Percentiles rank a stretch among this genome's conserved stretches.
These are phyloP conservation scores for Aureobasidium lini DNA, from an alignment of 2,329 filamentous ascomycete genomes.

Conservation along the genomic window DNA sequence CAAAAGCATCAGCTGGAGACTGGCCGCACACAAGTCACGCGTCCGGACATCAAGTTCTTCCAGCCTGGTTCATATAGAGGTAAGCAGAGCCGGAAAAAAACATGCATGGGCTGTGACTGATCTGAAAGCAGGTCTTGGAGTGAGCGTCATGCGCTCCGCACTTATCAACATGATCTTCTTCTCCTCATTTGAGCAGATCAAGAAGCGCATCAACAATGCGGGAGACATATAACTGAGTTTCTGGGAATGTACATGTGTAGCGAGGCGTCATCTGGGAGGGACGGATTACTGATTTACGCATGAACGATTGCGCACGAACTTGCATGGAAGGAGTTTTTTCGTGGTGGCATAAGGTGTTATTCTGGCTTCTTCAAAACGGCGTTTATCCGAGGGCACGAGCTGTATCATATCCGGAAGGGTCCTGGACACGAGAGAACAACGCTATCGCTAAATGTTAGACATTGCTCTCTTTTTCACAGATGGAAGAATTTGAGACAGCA, in stretches of 20 bases:
- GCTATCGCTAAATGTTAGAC: background rate
- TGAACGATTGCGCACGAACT: constrained; percentile 6
- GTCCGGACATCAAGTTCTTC: constrained; percentile 70
- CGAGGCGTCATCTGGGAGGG: constrained; percentile 7
- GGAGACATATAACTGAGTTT: constrained; percentile 6
- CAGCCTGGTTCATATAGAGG: constrained; percentile 74
- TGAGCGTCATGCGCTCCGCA: constrained; percentile 76
- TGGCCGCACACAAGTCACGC: constrained; percentile 50
- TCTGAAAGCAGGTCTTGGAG: constrained; percentile 49
- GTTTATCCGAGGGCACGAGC: background rate
- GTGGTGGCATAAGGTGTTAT: background rate
- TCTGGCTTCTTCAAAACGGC: background rate
- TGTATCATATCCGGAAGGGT: background rate
- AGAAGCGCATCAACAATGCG: constrained; percentile 45
- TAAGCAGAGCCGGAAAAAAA: constrained; percentile 19
- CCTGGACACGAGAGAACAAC: background rate
- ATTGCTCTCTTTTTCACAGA: background rate
- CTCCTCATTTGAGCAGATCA: constrained; percentile 77
- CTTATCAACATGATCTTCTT: constrained; percentile 86
- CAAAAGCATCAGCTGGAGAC: constrained; percentile 72
- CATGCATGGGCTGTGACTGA: background rate
- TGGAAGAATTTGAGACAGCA: background rate
- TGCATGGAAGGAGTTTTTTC: constrained; percentile 11
- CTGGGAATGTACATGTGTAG: constrained; percentile 14
- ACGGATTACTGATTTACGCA: constrained; percentile 7